Evolutionary conservation across 495 filamentous ascomycete species (phyloP), one percentile per base, ranked within the genome.

Genomic region (Geopyxis carbonaria): DNA sequence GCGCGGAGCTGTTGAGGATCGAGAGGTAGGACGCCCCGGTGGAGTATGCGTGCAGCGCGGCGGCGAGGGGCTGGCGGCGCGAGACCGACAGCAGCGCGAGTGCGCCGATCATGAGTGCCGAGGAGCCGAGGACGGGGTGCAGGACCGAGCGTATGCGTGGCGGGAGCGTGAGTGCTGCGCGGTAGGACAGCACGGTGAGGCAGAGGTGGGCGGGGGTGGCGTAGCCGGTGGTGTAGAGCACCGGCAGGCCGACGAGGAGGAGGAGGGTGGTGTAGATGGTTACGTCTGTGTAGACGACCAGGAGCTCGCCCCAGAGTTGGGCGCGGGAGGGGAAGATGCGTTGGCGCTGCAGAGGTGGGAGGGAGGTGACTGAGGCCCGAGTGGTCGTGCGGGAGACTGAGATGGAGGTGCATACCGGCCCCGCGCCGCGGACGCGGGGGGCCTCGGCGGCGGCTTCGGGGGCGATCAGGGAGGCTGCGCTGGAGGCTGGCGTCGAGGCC

Each of bases 181-280:
- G 63, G 57, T 68, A 72, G 36, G 60, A 40, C 1, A 73, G 56
- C 14, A 66, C 45, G 43, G 61, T 70, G 39, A 70, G 43, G 29
- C 56, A 50, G 13, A 68, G 52, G 31, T 73, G 68, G 11, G 62
- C 51, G 2, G 68, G 68, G 63, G 70, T 69, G 10, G 68, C 59
- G 47, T 72, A 73, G 9, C 56, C 58, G 10, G 48, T 57, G 34
- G 48, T 47, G 44, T 68, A 70, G 54, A 66, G 66, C 13, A 67
- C 45, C 5, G 66, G 66, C 0, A 71, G 39, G 3, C 67, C 67
- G 10, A 65, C 49, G 30, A 66, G 54, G 34, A 66, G 23, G 50
- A 70, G 65, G 14, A 68, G 25, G 13, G 51, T 1, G 23, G 28
- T 24, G 45, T 65, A 68, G 13, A 48, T 60, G 0, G 63, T 10